Conservation (phyloP, 1,284 basidiomycete genomes). For the Fomitopsis schrenkii region DNA sequence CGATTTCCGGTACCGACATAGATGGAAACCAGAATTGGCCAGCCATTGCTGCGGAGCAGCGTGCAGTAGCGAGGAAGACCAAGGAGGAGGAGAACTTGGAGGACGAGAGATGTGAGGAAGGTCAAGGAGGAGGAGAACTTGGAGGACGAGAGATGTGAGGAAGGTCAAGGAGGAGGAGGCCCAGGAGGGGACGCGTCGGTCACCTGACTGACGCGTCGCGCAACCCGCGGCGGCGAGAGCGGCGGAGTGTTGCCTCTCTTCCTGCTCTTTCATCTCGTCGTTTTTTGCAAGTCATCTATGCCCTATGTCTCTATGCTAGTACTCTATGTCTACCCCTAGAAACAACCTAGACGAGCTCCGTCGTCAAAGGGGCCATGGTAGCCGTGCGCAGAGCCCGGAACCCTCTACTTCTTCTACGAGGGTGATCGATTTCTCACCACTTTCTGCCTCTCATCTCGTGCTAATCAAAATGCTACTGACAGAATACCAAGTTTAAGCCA, state of each 20-base stretch:
- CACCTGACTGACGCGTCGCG: constrained; percentile 20
- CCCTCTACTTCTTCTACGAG: constrained; percentile 10
- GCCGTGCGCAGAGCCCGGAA: constrained; percentile 6
- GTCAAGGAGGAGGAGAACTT: not conserved
- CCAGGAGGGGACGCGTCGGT: constrained; percentile 10
- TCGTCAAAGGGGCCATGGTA: constrained; percentile 12
- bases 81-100: not conserved
- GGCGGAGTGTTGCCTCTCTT: not conserved
- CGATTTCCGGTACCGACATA: constrained; percentile 59
- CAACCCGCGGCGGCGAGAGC: not conserved
- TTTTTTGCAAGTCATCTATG: not conserved
- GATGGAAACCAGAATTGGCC: constrained; percentile 56
- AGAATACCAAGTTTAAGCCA: constrained; percentile 30
- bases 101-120: not conserved
- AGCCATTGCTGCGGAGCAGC: constrained; percentile 15
- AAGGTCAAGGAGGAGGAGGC: not conserved
- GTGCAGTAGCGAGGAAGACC: not conserved
- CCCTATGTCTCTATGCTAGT: not conserved
- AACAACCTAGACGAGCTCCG: constrained; percentile 31
- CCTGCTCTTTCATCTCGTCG: not conserved
- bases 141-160: not conserved
- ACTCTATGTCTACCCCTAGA: constrained; percentile 26
- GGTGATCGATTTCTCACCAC: constrained; percentile 8
- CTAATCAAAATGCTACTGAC: not conserved
- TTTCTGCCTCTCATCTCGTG: not conserved